Percentiles rank a stretch among this genome's conserved stretches.
Evolutionary conservation across 139 green algal genomes (phyloP).

Genomic region (Chlamydomonas asymmetrica): DNA sequence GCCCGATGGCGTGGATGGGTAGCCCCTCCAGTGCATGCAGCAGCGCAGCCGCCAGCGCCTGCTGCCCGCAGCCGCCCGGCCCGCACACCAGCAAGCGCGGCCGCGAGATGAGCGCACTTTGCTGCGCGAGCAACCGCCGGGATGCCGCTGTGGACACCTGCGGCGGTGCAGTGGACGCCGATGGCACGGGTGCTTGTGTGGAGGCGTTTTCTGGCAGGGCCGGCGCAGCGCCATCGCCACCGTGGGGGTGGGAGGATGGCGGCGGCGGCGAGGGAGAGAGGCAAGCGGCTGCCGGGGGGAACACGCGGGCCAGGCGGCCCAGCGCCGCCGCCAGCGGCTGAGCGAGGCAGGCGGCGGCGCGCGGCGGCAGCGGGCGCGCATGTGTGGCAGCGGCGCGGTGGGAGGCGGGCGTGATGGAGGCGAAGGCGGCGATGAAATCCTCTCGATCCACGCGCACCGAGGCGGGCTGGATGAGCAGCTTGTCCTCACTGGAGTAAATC

Average conservation of each 20-base stretch:
- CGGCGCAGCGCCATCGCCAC: neutral
- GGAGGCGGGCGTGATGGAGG: slow-evolving; percentile 78
- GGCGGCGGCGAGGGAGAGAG: slow-evolving; percentile 30
- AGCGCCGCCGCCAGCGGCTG: slow-evolving; percentile 42
- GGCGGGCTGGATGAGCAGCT: slow-evolving; percentile 74
- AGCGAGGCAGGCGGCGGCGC: slow-evolving; percentile 47
- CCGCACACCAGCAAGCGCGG: slow-evolving; percentile 74
- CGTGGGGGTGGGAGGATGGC: neutral
- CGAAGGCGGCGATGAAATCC: slow-evolving; percentile 84
- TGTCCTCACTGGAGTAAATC: slow-evolving; percentile 83
- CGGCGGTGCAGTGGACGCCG: neutral
- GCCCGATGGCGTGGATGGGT: slow-evolving; percentile 75
- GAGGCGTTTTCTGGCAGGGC: too few species aligned
- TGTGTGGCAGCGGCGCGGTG: slow-evolving; percentile 66
- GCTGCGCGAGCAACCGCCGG: slow-evolving; percentile 1
- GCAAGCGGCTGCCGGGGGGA: slow-evolving; percentile 62
- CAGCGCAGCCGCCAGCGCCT: slow-evolving; percentile 72
- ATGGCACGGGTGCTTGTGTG: neutral
- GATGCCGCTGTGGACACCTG: neutral
- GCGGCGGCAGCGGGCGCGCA: slow-evolving; percentile 57
- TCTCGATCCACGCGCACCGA: slow-evolving; percentile 56
- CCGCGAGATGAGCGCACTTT: slow-evolving; percentile 38
- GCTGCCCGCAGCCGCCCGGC: slow-evolving; percentile 53
- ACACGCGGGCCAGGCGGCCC: slow-evolving; percentile 47
- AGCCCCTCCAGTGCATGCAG: slow-evolving; percentile 85